Evolutionary conservation across 1,284 basidiomycete genomes (phyloP).

Genomic region (Athelia psychrophila): DNA sequence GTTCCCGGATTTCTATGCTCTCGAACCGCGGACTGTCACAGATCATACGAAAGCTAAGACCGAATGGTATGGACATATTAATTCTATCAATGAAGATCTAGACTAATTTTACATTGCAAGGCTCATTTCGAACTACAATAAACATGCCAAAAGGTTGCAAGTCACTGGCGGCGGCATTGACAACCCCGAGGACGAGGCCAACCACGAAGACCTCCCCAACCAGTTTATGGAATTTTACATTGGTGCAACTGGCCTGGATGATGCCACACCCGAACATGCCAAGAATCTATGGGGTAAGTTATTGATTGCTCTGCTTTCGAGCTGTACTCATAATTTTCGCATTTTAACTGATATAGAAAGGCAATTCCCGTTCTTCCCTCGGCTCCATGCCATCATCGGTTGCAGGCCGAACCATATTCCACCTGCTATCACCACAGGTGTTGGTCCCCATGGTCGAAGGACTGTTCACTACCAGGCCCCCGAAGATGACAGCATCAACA

Average conservation of each 20-base stretch:
- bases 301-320: no score
- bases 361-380: slow-evolving; percentile 11
- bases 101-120: neutral
- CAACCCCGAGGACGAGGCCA: slow-evolving; percentile 4
- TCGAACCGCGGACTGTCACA: neutral
- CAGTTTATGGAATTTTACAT: slow-evolving; percentile 10
- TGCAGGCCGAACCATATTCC: slow-evolving; percentile 11
- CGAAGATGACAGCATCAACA: no score
- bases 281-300: slow-evolving; percentile 13
- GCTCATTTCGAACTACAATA: no score
- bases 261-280: slow-evolving; percentile 5
- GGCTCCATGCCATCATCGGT: slow-evolving; percentile 8
- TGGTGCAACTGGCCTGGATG: slow-evolving; percentile 10
- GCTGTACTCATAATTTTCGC: no score
- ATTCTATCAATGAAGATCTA: neutral
- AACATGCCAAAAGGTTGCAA: slow-evolving; percentile 2
- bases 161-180: slow-evolving; percentile 7
- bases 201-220: slow-evolving; percentile 1
- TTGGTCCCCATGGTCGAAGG: slow-evolving; percentile 10
- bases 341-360: slow-evolving; percentile 19
- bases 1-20: slow-evolving; percentile 5
- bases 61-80: neutral
- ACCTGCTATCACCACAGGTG: slow-evolving; percentile 11
- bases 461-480: slow-evolving; percentile 3
- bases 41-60: slow-evolving; percentile 7